These are phyloP conservation scores for Pseudonitzschia multistriata DNA, from an alignment of 108 stramenopile species.

Conservation along the genomic window DNA sequence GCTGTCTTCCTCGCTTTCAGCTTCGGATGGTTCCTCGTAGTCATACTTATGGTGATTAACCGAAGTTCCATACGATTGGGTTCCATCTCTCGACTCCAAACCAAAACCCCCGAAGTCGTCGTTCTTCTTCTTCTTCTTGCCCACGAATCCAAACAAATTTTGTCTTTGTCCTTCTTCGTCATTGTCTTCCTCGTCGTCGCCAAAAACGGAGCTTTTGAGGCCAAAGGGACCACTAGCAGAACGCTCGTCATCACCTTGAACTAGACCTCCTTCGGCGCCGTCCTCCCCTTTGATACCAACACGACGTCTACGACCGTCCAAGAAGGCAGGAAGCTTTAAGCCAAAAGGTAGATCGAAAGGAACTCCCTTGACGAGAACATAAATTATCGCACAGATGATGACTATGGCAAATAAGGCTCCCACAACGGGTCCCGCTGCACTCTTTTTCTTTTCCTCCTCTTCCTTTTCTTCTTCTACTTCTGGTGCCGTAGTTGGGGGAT, in stretches of 20 bases:
- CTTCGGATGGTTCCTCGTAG: slow-evolving; percentile 36
- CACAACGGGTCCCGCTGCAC: slow-evolving; percentile 12
- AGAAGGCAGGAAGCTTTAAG: slow-evolving; percentile 1
- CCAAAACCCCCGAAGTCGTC: slow-evolving; percentile 21
- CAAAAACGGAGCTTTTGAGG: background rate
- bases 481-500: slow-evolving; percentile 23
- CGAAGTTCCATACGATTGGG: slow-evolving; percentile 15
- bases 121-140: slow-evolving; percentile 18
- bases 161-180: slow-evolving; percentile 12
- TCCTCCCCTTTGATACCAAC: slow-evolving; percentile 15
- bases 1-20: slow-evolving; percentile 3
- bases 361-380: slow-evolving; percentile 1
- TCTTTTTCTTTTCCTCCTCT: background rate
- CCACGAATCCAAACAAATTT: slow-evolving; percentile 35
- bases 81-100: slow-evolving; percentile 3
- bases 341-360: background rate
- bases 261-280: slow-evolving; percentile 12
- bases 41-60: slow-evolving; percentile 9
- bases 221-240: slow-evolving; percentile 1
- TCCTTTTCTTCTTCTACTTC: background rate
- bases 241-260: slow-evolving; percentile 25
- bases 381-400: slow-evolving; percentile 20
- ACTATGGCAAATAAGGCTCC: slow-evolving; percentile 21
- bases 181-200: slow-evolving; percentile 20
- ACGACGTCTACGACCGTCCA: background rate